A percentile compares a stretch with the other conserved stretches of the same genome.
Evolutionary conservation across 768 basidiomycete species (phyloP).

Genomic region (Cystobasidium onofrii): DNA sequence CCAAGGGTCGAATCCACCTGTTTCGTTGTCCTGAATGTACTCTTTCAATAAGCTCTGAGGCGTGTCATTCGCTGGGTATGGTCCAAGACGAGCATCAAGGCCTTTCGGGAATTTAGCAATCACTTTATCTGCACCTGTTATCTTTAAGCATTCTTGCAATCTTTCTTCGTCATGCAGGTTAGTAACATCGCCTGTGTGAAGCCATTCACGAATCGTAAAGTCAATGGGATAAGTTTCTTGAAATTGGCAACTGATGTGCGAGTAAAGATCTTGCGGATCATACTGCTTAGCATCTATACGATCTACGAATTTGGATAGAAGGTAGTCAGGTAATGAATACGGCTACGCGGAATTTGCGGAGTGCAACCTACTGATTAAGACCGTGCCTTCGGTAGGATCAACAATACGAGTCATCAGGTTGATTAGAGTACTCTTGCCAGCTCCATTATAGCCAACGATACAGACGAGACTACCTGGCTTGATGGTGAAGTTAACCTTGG

Average conservation of each 20-base stretch:
- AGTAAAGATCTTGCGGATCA: background rate
- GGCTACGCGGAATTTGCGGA: too few species aligned
- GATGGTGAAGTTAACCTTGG: constrained; percentile 17
- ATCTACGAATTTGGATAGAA: too few species aligned
- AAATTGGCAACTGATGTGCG: background rate
- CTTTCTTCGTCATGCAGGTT: background rate
- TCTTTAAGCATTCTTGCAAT: constrained; percentile 5
- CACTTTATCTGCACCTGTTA: constrained; percentile 5
- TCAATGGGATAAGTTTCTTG: background rate
- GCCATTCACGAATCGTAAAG: constrained; percentile 20
- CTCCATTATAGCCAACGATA: constrained; percentile 28
- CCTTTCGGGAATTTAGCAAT: constrained; percentile 22
- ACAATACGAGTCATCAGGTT: constrained; percentile 28
- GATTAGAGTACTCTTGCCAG: constrained; percentile 26
- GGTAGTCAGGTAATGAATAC: too few species aligned
- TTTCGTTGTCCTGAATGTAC: background rate
- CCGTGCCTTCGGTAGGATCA: constrained; percentile 18
- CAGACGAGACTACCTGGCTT: background rate
- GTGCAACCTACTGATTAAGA: constrained; percentile 27
- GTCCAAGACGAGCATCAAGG: constrained; percentile 20
- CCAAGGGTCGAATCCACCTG: constrained; percentile 6
- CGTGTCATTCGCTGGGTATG: constrained; percentile 14
- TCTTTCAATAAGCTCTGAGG: constrained; percentile 14
- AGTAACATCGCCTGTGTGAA: constrained; percentile 11
- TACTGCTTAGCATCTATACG: constrained; percentile 12